Evolutionary conservation across 306 rosid species (phyloP), one percentile per base, ranked within the genome.

Genomic region (Citrullus colocynthis): DNA sequence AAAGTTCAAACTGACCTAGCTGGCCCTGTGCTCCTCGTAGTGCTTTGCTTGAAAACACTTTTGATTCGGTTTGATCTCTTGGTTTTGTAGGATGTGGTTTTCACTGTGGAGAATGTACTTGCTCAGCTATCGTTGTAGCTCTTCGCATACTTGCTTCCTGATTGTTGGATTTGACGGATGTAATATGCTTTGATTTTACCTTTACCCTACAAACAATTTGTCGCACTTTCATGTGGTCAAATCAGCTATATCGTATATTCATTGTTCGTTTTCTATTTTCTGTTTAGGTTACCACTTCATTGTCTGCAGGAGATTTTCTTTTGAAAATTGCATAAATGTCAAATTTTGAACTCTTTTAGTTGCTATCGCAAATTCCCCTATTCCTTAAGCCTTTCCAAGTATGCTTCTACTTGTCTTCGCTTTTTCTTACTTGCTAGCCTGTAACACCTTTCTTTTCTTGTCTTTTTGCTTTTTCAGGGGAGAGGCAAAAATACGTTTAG

Each of bases 1-100:
- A n/a, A 64, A 37, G 51, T 67, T 41, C 9, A n/a, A 64, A 37
- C 2, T 17, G 72, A 17, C 72, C 72, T 16, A 16, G 44, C 28
- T 6, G 12, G 48, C n/a, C 7, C 7, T 14, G 39, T 70, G 4
- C 75, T 44, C 13, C 48, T 36, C 4, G 72, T 16, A 16, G 7
- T 64, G 72, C 72, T 36, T 36, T 64, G 21, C 72, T 70, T 7
- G n/a, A 42, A 42, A 21, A 70, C 76, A 45, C 39, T 70, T 45
- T 41, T 66, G 51, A 65, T 39, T n/a, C 8, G 12, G n/a, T 48
- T 48, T 42, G 18, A 42, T 18, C 18, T 41, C 49, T 45, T 48
- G 24, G 49, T 72, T 72, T 13, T 72, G 77, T 30, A 72, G 77
- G 59, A 72, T 49, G 42, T 72, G 77, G 37, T 69, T 71, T 71